Conservation (phyloP, 129 eudicot species). For the Artemisia argyi region DNA sequence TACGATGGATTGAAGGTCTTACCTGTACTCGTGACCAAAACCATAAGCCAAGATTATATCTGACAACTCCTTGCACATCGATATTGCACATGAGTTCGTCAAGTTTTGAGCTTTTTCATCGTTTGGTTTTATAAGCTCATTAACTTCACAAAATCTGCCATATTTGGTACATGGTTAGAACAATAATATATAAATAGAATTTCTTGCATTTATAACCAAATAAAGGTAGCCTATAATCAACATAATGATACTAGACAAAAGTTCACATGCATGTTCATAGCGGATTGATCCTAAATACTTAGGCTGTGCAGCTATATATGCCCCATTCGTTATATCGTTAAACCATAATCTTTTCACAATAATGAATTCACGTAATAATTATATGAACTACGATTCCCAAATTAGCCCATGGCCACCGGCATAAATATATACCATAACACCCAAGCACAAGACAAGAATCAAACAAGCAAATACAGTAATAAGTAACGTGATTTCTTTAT, state of each 20-base stretch:
- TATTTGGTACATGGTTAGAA: constrained; percentile 13
- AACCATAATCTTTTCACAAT: too few relatives aligned
- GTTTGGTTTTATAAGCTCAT: constrained; percentile 67
- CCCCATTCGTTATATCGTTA: too few relatives aligned
- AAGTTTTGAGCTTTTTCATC: constrained; percentile 58
- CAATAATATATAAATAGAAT: background rate
- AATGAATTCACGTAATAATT: too few relatives aligned
- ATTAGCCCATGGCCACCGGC: too few relatives aligned
- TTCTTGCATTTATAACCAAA: background rate
- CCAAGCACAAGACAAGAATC: too few relatives aligned
- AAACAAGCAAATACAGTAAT: too few relatives aligned
- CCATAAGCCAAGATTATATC: constrained; percentile 79
- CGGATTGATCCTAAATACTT: background rate
- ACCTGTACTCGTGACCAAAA: constrained; percentile 78
- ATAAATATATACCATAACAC: too few relatives aligned
- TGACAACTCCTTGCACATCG: constrained; percentile 60
- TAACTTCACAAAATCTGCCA: constrained; percentile 61
- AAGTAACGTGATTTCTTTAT: too few relatives aligned
- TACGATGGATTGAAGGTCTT: constrained; percentile 11
- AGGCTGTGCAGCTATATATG: background rate
- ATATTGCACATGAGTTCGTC: constrained; percentile 78
- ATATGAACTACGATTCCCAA: too few relatives aligned
- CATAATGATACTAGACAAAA: background rate
- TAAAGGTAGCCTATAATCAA: too few relatives aligned
- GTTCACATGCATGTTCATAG: background rate